These are phyloP conservation scores for Artemisia argyi DNA, from an alignment of 129 eudicot genomes.

Conservation along the genomic window DNA sequence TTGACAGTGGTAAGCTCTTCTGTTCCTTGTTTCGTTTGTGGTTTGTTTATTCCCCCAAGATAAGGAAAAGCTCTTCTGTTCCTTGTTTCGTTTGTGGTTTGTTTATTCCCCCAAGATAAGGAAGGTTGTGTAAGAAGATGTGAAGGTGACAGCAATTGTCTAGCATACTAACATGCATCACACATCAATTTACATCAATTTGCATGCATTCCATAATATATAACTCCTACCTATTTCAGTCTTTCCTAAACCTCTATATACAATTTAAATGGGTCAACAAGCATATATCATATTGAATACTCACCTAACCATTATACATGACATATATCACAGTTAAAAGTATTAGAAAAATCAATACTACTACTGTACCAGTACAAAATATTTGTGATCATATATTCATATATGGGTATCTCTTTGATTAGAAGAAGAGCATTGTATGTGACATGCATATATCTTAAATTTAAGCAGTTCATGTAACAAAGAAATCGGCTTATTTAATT, in stretches of 20 bases:
- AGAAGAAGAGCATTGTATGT: too few relatives aligned
- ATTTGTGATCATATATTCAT: too few relatives aligned
- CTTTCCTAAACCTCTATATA: conserved; percentile 10
- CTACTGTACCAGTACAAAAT: too few relatives aligned
- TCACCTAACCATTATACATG: background rate
- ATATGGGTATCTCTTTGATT: too few relatives aligned
- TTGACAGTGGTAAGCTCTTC: conserved; percentile 24
- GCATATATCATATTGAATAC: background rate
- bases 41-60: conserved; percentile 18
- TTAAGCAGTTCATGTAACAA: too few relatives aligned
- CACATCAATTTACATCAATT: conserved; percentile 26
- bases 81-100: conserved; percentile 27
- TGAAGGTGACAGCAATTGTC: conserved; percentile 39
- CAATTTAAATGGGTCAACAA: background rate
- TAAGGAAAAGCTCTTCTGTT: conserved; percentile 26
- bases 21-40: conserved; percentile 26
- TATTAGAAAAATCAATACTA: too few relatives aligned
- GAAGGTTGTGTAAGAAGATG: conserved; percentile 29
- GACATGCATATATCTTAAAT: too few relatives aligned
- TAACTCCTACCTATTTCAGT: conserved; percentile 9
- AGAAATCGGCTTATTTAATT: too few relatives aligned
- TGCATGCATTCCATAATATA: conserved; percentile 19
- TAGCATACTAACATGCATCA: conserved; percentile 35
- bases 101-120: conserved; percentile 21
- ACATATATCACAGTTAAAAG: background rate